Conservation (phyloP, 78 protist species). For the Capsaspora owczarzaki region DNA sequence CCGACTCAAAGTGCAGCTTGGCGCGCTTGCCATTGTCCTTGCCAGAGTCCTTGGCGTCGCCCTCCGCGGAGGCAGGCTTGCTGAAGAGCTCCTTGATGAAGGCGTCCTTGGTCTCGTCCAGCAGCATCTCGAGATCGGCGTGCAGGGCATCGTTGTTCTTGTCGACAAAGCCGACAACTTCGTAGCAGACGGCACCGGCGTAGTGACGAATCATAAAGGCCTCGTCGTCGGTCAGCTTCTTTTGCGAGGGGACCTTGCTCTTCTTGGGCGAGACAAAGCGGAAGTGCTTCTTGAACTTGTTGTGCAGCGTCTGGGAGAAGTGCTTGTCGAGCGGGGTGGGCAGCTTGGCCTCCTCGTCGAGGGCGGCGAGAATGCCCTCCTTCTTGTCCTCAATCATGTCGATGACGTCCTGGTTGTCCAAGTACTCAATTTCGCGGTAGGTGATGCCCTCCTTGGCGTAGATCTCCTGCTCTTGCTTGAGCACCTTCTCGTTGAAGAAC, state of each 20-base stretch:
- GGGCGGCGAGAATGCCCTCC: conserved; percentile 56
- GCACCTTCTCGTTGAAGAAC: conserved; percentile 32
- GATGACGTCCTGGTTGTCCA: conserved; percentile 69
- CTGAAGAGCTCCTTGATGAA: neutral
- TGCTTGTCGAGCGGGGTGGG: neutral
- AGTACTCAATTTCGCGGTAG: conserved; percentile 68
- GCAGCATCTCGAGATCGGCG: conserved; percentile 1
- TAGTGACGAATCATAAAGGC: conserved; percentile 36
- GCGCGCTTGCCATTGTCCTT: neutral
- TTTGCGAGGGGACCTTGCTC: neutral
- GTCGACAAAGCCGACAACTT: conserved; percentile 25
- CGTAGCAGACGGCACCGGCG: conserved; percentile 44
- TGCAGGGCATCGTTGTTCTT: conserved; percentile 49
- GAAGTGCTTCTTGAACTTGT: neutral
- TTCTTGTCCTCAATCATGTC: conserved; percentile 70
- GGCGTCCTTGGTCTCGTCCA: conserved; percentile 7
- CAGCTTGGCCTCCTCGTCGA: conserved; percentile 62
- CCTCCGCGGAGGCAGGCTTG: neutral
- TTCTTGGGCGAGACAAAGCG: neutral
- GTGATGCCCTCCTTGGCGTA: conserved; percentile 70
- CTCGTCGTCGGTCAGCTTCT: neutral
- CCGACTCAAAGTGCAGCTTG: neutral
- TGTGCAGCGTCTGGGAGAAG: neutral
- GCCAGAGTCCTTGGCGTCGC: neutral
- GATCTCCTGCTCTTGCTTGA: conserved; percentile 79